Evolutionary conservation across 192 early-diverging fungal genomes (phyloP).

Genomic region (Coemansia sp.): DNA sequence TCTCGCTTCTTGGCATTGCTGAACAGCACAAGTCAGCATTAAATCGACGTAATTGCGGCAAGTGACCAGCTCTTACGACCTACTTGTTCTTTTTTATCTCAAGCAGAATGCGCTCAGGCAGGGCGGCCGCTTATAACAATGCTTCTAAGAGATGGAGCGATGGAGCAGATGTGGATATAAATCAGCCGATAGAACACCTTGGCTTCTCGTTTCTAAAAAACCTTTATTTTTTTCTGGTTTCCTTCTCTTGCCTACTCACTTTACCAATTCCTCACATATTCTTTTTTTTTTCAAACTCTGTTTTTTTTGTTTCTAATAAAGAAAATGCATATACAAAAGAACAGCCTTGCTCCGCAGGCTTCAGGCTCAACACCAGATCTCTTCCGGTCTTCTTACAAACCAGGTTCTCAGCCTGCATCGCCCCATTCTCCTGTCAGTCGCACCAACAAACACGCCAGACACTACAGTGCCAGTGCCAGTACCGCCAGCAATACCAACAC

Average conservation of each 20-base stretch:
- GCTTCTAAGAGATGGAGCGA: no score
- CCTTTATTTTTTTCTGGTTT: background rate
- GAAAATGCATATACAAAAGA: background rate
- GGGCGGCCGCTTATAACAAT: no score
- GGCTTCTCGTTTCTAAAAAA: background rate
- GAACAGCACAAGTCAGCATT: no score
- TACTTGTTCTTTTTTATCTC: no score
- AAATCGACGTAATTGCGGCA: no score
- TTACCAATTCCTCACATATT: background rate
- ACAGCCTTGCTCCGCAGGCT: background rate
- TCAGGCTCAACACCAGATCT: constrained; percentile 12
- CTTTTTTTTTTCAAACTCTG: background rate
- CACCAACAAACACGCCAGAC: constrained; percentile 1
- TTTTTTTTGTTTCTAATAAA: background rate
- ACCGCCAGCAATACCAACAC: background rate
- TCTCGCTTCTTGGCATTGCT: no score
- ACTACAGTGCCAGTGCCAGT: background rate
- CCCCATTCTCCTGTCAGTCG: background rate
- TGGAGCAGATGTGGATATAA: background rate
- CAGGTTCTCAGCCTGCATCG: background rate
- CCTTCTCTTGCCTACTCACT: background rate
- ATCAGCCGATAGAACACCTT: background rate
- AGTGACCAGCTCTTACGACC: no score
- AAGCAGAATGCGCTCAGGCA: no score
- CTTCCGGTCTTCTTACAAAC: background rate